Percentiles rank a stretch among this genome's conserved stretches.
These are phyloP conservation scores for Fusarium xylarioides DNA, from an alignment of 2,329 filamentous ascomycete species.

Conservation along the genomic window DNA sequence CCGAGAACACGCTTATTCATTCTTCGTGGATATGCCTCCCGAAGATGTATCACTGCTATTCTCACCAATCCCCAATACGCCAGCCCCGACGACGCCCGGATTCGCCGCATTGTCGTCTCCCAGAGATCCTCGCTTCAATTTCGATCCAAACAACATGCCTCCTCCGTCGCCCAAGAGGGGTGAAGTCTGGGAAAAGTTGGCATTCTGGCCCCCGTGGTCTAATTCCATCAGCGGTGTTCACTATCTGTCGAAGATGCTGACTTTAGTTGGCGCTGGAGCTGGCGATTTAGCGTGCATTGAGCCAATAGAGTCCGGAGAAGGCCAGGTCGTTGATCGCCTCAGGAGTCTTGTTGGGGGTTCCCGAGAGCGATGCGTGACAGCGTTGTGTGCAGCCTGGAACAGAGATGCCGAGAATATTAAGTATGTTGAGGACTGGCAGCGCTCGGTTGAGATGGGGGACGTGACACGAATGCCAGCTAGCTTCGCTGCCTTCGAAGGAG, in stretches of 20 bases:
- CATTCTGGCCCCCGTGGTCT: constrained; percentile 94
- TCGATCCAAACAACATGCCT: constrained; percentile 81
- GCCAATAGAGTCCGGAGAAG: constrained; percentile 67
- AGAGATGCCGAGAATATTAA: constrained; percentile 93
- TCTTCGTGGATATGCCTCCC: constrained; percentile 88
- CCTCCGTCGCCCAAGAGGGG: constrained; percentile 80
- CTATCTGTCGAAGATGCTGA: constrained; percentile 84
- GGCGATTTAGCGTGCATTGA: constrained; percentile 83
- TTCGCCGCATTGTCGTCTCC: constrained; percentile 60
- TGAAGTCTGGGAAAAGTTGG: constrained; percentile 90
- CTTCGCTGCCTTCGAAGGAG: constrained; percentile 86
- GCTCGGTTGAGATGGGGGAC: constrained; percentile 81
- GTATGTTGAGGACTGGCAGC: constrained; percentile 91
- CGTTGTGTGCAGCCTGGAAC: constrained; percentile 91
- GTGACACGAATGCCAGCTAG: constrained; percentile 90
- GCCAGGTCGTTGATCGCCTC: constrained; percentile 73
- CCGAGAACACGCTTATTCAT: constrained; percentile 78
- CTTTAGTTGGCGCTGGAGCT: constrained; percentile 84
- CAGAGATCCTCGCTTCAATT: constrained; percentile 78
- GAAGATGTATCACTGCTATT: constrained; percentile 91
- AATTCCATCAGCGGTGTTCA: constrained; percentile 93
- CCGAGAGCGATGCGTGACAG: constrained; percentile 85
- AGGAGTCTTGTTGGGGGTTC: constrained; percentile 78
- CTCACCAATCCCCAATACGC: constrained; percentile 76
- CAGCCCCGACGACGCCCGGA: constrained; percentile 47